Base-by-base conservation (phyloP, 108 stramenopile genomes). In the Conticribra guillardii region DNA sequence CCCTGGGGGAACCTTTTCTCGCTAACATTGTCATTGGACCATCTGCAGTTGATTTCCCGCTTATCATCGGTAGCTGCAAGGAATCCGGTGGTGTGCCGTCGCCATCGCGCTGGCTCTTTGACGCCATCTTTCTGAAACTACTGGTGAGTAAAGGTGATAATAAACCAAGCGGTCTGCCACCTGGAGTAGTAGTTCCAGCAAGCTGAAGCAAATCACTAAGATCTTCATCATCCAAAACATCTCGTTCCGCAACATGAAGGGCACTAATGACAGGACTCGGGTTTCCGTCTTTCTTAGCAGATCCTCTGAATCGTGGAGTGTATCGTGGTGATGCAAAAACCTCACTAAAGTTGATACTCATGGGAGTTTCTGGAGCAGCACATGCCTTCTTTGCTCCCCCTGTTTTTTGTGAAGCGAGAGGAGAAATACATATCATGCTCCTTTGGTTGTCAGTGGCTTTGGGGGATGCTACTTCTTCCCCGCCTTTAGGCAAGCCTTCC, bases 361-460 rank as follows among this genome's bases (percentile, higher is more conserved):
- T 63, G 19, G 89, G 87, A 22, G 89, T 84, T 22, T 74, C 81
- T 3, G 77, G 49, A 26, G 73, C 64, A 26, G 73, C 64, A 16
- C 53, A 2, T 54, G 32, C 28, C 33, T 65, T 45, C 4, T 27
- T 47, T 2, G 60, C 54, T 46, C 49, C 30, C 11, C 62, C 72
- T 30, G 28, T n/a, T 47, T 80, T 86, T 61, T 76, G 68, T 8
- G 90, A 85, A 0, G 89, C 76, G 53, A 94, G 45, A 1, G 93
- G 93, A 22, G 93, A 94, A 52, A 94, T 89, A 47, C 87, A 90
- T 62, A 94, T 94, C 74, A 94, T 93, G 64, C 77, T 89, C 22
- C 61, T 57, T 17, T 69, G 61, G 9, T 49, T 45, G 1, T 64
- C 62, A 23, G 71, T 61, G 21, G 61, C 55, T 30, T 64, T 63